Evolutionary conservation across 169 alveolate genomes (phyloP).

Genomic region (Eimeria falciformis): DNA sequence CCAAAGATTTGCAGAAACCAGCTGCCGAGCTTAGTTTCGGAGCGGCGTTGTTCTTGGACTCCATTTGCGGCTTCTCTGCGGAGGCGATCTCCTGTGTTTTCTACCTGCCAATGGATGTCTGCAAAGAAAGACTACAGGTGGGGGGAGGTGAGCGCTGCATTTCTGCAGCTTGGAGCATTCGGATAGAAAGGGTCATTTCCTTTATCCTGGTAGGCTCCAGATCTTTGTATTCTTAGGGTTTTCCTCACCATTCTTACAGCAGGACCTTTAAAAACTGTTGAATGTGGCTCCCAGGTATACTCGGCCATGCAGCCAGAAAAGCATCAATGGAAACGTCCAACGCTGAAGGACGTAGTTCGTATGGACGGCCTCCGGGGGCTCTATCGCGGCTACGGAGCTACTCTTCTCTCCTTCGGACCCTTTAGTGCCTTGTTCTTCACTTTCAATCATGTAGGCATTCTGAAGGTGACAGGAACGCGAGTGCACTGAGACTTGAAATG

Average conservation of each 20-base stretch:
- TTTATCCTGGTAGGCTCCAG: background rate
- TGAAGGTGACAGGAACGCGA: no score
- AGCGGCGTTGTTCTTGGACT: constrained; percentile 62
- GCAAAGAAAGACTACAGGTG: constrained; percentile 81
- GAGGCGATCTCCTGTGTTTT: constrained; percentile 78
- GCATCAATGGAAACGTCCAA: background rate
- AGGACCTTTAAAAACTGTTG: background rate
- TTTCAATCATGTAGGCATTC: constrained; percentile 55
- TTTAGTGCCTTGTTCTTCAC: constrained; percentile 79
- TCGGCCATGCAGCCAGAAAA: constrained; percentile 35
- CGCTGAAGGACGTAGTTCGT: background rate
- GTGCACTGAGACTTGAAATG: no score
- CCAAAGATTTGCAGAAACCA: background rate
- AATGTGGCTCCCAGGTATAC: constrained; percentile 8
- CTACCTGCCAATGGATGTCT: constrained; percentile 82
- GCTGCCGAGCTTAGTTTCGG: constrained; percentile 1
- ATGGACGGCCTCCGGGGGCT: constrained; percentile 58
- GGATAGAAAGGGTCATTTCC: background rate
- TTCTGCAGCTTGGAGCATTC: background rate
- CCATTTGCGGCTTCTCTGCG: constrained; percentile 77
- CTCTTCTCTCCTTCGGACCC: constrained; percentile 81
- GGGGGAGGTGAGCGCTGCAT: constrained; percentile 1
- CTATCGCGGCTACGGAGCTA: constrained; percentile 80
- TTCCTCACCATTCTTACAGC: background rate
- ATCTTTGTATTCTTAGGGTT: background rate